Base-by-base conservation (phyloP, 1,139 yeast species). In the Blastobotrys buckinghamii region DNA sequence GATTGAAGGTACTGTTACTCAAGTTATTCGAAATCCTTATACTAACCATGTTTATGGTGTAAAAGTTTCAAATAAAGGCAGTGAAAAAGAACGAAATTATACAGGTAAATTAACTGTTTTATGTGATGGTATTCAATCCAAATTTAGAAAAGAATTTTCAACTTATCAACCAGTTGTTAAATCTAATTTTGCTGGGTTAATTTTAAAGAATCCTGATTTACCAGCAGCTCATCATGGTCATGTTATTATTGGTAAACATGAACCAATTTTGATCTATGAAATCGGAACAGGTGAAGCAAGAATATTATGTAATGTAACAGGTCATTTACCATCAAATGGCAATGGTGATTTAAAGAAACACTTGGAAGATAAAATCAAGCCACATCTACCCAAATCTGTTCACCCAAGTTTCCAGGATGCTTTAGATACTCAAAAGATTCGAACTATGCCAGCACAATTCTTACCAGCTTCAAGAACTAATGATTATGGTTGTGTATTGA, bases 61-160 rank as follows among this genome's bases (percentile, higher is more conserved):
- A 32, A 71, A 71, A 47, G 61, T 63, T n/a, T 55, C 57, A 15
- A 55, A 52, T 48, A 58, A 59, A 50, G 54, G 60, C 8, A 64
- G 59, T 27, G 46, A 50, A 13, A 42, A 47, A n/a, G 53, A 53
- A 37, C 34, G 41, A 12, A 63, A 69, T 19, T 81, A 75, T 68
- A 67, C 68, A 39, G 86, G 84, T 3, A 78, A 81, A 50, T 65
- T 89, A 53, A 84, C 90, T 6, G 74, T 90, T 35, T 77, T 86
- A 48, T 88, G 96, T 62, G 99, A 92, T 67, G 99, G 99, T 49
- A 90, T 92, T 52, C 89, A 88, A 62, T 88, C 97, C 52, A 89
- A 84, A 66, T 89, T 92, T 72, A 79, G 99, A 64, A 86, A 82
- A 63, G 83, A 82, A 54, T 73, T 85, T 47, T 71, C 77, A 16